Evolutionary conservation across 1,284 basidiomycete species (phyloP), one percentile per base, ranked within the genome.

Genomic region (Cutaneotrichosporon curvatum): DNA sequence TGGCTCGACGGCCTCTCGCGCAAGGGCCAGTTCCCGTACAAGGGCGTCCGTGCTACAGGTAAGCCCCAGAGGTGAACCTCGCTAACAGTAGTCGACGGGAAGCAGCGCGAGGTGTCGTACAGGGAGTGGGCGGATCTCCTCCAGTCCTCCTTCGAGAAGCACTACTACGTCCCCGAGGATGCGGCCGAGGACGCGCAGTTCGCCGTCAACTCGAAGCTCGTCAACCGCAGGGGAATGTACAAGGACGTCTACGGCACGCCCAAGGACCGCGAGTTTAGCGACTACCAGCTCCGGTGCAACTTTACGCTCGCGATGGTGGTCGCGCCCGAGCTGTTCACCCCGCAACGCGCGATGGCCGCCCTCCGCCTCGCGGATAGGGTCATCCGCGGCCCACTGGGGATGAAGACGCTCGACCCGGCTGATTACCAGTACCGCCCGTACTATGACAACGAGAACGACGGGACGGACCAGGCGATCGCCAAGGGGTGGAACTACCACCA

Each of bases 291-390:
- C 59, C 80, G 89, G 49, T 81, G 83, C 62, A 95, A 96, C 73
- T 94, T 91, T 76, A 82, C 87, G 15, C 87, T 97, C 55, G 88
- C 94, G 2, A 97, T 97, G 94, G 81, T 85, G 6, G 91, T 97
- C 31, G 94, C 94, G 1, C 94, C 94, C 7, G 94, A 98, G 71
- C 73, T 98, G 37, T 98, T 98, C 71, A 80, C 89, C 47, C 80
- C 81, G 4, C 70, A 79, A 45, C 84, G 86, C 61, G 94, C 89
- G 0, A 73, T 95, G 25, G 77, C 74, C 5, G 87, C 89, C 0
- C 74, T 96, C 31, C 77, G 79, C 53, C 72, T 89, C 16, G 84
- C 83, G 1, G 88, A 92, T 65, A 71, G 82, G 57, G 75, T 82
- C 30, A 74, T 96, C 21, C 79, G 86, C 15, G 81, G 81, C 2